Evolutionary conservation across 2,329 filamentous ascomycete genomes (phyloP).

Genomic region (Fusarium sambucinum): DNA sequence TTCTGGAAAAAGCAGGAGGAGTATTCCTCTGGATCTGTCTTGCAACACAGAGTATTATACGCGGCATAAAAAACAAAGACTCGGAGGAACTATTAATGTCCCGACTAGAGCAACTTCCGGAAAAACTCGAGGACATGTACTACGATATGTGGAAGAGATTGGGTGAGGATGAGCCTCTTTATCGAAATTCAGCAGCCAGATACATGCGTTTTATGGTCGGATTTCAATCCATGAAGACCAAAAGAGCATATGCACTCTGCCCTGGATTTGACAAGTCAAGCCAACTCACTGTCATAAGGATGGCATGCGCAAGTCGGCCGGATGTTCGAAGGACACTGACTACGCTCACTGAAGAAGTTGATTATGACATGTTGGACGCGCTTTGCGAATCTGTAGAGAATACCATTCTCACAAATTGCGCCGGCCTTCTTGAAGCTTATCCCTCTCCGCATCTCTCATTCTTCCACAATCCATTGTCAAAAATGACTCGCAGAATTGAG

Average conservation of each 20-base stretch:
- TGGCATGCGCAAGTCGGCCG: background rate
- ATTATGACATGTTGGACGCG: background rate
- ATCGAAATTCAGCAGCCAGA: background rate
- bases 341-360: background rate
- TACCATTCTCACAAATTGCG: background rate
- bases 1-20: background rate
- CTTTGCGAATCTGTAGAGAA: background rate
- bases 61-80: background rate
- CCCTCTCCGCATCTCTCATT: rapidly evolving
- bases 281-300: background rate
- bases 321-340: background rate
- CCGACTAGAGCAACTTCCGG: background rate
- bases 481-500: background rate
- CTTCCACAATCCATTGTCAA: background rate
- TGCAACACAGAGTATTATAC: background rate
- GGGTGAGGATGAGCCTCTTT: background rate
- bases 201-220: background rate
- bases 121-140: background rate
- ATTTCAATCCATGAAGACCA: background rate
- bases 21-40: background rate
- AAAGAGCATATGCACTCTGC: rapidly evolving
- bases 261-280: background rate
- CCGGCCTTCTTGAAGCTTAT: background rate
- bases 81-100: background rate
- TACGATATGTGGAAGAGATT: background rate